Conservation (phyloP, 768 basidiomycete species). For the Xerocomellus intermedius region DNA sequence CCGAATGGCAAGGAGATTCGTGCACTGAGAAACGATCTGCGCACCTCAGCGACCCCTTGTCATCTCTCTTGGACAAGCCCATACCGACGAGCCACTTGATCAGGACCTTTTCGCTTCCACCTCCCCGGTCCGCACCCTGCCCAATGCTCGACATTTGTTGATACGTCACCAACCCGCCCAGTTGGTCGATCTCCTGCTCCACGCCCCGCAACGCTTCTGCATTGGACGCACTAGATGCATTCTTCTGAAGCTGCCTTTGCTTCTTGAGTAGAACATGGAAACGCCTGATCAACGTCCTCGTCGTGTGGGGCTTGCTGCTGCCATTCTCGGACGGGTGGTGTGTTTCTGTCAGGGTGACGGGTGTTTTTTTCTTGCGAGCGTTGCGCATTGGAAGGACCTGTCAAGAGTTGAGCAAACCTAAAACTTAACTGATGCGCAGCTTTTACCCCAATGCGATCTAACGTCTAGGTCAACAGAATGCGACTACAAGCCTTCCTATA, state of each 20-base stretch:
- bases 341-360: constrained; percentile 37
- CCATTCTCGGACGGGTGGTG: background rate
- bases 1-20: background rate
- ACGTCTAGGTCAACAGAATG: too few relatives aligned
- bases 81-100: constrained; percentile 71
- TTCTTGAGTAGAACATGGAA: constrained; percentile 82
- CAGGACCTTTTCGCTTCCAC: constrained; percentile 82
- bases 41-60: constrained; percentile 34
- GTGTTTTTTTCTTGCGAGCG: constrained; percentile 43
- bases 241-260: constrained; percentile 51
- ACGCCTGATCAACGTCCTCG: constrained; percentile 69
- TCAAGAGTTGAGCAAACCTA: background rate
- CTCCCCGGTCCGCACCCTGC: constrained; percentile 78
- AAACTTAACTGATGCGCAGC: too few relatives aligned
- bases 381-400: constrained; percentile 37
- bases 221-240: constrained; percentile 13
- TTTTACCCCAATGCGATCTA: too few relatives aligned
- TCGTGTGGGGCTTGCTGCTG: constrained; percentile 57
- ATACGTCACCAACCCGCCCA: constrained; percentile 82
- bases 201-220: constrained; percentile 47
- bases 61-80: constrained; percentile 31
- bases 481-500: too few relatives aligned
- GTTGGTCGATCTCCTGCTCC: constrained; percentile 55
- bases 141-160: constrained; percentile 83
- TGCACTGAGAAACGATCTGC: constrained; percentile 4